phyloP scores from a whole-genome alignment of 2,329 filamentous ascomycete species.

The Aspergillus fumigatus region DNA sequence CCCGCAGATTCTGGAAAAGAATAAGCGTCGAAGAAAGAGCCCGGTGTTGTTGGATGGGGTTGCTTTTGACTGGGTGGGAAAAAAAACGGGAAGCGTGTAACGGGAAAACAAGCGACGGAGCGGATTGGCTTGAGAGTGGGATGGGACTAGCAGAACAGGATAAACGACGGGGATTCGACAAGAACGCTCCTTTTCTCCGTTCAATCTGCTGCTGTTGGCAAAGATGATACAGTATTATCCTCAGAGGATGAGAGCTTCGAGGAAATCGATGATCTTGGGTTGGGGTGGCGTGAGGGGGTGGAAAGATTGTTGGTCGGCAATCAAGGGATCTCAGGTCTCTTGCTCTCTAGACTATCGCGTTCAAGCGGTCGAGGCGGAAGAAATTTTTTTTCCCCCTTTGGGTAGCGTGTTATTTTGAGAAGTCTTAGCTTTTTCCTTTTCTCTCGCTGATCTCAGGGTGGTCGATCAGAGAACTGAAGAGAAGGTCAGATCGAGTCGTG shows the following conservation, averaged over 20 bases:
- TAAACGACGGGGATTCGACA: neutral
- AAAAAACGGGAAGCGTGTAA: neutral
- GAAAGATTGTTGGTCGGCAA: conserved; percentile 13
- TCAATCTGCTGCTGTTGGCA: neutral
- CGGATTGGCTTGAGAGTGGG: neutral
- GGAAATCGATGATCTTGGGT: neutral
- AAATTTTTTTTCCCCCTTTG: neutral
- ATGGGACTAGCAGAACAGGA: neutral
- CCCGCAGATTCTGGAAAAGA: conserved; percentile 9
- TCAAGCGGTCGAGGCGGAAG: neutral
- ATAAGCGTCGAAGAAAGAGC: conserved; percentile 2
- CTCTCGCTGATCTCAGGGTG: neutral
- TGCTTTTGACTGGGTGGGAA: conserved; percentile 4
- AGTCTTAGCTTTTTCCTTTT: neutral
- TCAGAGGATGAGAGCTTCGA: neutral
- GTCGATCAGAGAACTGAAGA: neutral
- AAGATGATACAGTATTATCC: neutral
- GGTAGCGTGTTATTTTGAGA: neutral
- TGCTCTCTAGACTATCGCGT: neutral
- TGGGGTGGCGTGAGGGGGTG: conserved; percentile 6
- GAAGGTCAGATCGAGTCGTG: neutral
- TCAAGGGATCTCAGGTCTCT: conserved; percentile 14
- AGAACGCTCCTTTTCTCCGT: neutral
- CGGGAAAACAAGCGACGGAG: neutral
- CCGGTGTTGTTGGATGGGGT: neutral